Conservation (phyloP, 352 stramenopile species). For the Aphanomyces stellatus region DNA sequence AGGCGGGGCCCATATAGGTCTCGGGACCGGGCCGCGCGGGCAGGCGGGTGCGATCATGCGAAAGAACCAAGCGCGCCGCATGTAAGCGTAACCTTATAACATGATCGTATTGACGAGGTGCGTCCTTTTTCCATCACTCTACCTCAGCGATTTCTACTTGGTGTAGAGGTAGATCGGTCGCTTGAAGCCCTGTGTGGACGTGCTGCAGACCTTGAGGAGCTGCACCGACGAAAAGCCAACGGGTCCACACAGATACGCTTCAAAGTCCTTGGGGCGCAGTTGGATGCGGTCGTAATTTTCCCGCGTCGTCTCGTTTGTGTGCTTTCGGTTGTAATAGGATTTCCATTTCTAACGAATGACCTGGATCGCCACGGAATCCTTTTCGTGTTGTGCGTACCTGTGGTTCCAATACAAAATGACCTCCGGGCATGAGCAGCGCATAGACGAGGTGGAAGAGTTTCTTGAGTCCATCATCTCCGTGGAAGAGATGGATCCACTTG, state of each 20-base stretch:
- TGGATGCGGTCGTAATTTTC: constrained; percentile 64
- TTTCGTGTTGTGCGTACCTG: no score
- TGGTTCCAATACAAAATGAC: constrained; percentile 71
- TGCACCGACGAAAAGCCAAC: constrained; percentile 59
- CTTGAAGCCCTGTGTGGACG: constrained; percentile 61
- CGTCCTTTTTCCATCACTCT: no score
- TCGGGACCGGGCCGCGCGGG: constrained; percentile 44
- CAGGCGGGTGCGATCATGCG: constrained; percentile 74
- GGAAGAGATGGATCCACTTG: constrained; percentile 88
- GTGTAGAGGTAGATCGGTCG: constrained; percentile 65
- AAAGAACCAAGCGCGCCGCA: constrained; percentile 37
- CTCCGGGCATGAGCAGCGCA: constrained; percentile 49
- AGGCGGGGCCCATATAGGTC: constrained; percentile 29
- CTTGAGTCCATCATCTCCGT: constrained; percentile 77
- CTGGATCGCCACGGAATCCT: no score
- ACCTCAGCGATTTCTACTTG: constrained; percentile 20
- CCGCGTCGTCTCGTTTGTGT: constrained; percentile 62
- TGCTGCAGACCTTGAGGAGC: constrained; percentile 69
- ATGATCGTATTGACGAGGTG: no score
- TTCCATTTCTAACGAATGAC: constrained; percentile 55
- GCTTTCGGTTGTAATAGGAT: constrained; percentile 82
- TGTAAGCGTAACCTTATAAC: background rate
- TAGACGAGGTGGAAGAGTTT: constrained; percentile 61
- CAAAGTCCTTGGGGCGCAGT: constrained; percentile 69
- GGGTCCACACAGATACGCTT: constrained; percentile 37